Conservation (phyloP, 2,329 filamentous ascomycete species). For the Clonostachys rosea region DNA sequence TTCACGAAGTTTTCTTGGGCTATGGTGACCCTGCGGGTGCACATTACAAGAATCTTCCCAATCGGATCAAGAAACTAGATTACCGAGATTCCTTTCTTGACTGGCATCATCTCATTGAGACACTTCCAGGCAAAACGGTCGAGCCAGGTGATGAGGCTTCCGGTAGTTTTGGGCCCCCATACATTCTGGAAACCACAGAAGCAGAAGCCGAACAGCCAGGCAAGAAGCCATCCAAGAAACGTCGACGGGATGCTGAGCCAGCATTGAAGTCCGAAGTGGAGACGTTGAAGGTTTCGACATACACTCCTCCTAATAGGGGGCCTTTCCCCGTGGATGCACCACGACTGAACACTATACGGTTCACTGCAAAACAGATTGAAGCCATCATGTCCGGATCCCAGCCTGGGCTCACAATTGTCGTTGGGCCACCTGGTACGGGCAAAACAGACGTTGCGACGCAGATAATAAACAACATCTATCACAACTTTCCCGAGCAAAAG, state of each 20-base stretch:
- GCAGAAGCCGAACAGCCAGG: slow-evolving; percentile 44
- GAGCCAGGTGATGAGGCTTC: slow-evolving; percentile 70
- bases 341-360: slow-evolving; percentile 77
- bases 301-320: slow-evolving; percentile 81
- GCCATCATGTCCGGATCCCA: slow-evolving; percentile 93
- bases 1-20: slow-evolving; percentile 96
- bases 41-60: slow-evolving; percentile 77
- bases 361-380: slow-evolving; percentile 87
- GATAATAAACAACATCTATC: slow-evolving; percentile 98
- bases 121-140: slow-evolving; percentile 80
- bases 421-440: slow-evolving; percentile 92
- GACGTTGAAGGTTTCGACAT: slow-evolving; percentile 79
- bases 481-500: slow-evolving; percentile 91
- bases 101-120: slow-evolving; percentile 91
- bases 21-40: slow-evolving; percentile 91
- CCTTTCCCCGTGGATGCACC: slow-evolving; percentile 84
- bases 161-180: slow-evolving; percentile 79
- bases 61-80: slow-evolving; percentile 74
- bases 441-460: slow-evolving; percentile 99
- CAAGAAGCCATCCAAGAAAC: slow-evolving; percentile 73
- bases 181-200: slow-evolving; percentile 68
- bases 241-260: slow-evolving; percentile 73
- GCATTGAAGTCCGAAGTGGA: slow-evolving; percentile 57
- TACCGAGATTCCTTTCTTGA: slow-evolving; percentile 93
- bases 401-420: slow-evolving; percentile 87